phyloP scores from a whole-genome alignment of 2,329 filamentous ascomycete genomes.

The Aureobasidium mangrovei region DNA sequence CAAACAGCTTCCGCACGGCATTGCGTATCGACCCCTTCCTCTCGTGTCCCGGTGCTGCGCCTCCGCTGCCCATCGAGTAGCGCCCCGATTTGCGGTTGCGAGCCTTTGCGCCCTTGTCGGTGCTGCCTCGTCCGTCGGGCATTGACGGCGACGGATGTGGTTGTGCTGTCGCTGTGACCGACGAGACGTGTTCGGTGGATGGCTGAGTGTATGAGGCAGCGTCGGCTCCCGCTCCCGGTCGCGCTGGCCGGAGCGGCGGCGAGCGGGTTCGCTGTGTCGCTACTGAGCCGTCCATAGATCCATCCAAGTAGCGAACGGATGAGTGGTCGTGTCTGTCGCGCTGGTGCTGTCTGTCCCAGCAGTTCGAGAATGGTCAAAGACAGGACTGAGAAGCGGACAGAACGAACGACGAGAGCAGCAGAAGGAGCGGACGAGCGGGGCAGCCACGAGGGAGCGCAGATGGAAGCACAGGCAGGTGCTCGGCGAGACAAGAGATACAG shows the following conservation, averaged over 20 bases:
- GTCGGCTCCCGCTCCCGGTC: neutral
- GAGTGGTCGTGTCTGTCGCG: neutral
- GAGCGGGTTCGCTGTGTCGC: slow-evolving; percentile 3
- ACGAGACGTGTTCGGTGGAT: neutral
- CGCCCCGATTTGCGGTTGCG: slow-evolving; percentile 8
- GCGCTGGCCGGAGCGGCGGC: slow-evolving; percentile 9
- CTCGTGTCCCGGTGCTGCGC: neutral
- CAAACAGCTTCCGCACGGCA: slow-evolving; percentile 30
- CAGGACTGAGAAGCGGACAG: neutral
- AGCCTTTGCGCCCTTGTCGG: neutral
- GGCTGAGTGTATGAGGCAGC: slow-evolving; percentile 1
- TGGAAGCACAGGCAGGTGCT: neutral
- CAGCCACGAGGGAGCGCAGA: neutral
- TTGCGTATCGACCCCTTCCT: slow-evolving; percentile 29
- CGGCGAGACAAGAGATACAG: neutral
- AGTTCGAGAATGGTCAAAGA: neutral
- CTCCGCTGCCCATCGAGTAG: slow-evolving; percentile 8
- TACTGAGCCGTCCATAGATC: slow-evolving; percentile 11
- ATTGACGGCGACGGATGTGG: neutral
- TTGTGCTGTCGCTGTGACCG: neutral
- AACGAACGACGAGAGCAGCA: neutral
- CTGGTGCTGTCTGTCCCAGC: slow-evolving; percentile 2
- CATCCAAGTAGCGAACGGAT: neutral
- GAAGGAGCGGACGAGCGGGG: neutral
- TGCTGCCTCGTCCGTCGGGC: slow-evolving; percentile 1